Base-by-base conservation (phyloP, 106 monocot genomes). In the Allium sativum region DNA sequence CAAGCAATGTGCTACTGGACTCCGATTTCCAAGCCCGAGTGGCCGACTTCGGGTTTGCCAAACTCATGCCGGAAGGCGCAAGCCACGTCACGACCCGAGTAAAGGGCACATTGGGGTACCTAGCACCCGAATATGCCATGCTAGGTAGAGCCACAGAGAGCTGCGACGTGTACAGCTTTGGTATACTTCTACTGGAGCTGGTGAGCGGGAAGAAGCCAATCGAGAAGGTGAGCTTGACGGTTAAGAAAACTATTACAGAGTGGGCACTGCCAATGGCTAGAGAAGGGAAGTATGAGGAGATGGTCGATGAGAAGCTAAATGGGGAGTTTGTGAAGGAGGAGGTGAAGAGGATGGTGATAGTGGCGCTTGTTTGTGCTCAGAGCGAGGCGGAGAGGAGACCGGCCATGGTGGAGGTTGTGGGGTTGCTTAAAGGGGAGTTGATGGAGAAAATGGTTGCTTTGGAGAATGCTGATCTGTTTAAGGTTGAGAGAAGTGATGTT, bases 151-250 rank as follows among this genome's bases (percentile, higher is more conserved):
- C 85, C 14, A 74, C 85, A 8, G 81, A 85, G 40, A 81, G 77
- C 40, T 81, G 85, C 19, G 85, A 85, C 61, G 85, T 85, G 1
- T 85, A 77, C 68, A 85, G 85, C 68, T 81, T 78, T 55, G 85
- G 81, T 0, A 72, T 81, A 44, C 72, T 85, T 9, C 81, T 81
- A 4, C 72, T 85, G 3, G 85, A 81, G 57, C 78, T 85, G 16
- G 77, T 66, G 9, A 81, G 78, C 52, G 85, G 85, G 45, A 81
- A 60, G 69, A 85, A 65, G 40, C 72, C 81, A 7, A 44, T 80
- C 17, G 77, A 78, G 62, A 85, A 76, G 58, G 16, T 78, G 20
- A 69, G 59, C 22, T 14, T 60, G 9, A 47, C 53, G 1, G 12
- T 42, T 42, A 81, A 77, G 58, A 58, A 48, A 9, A 56, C 68